Conservation (phyloP, 345 rosid species). For the Eucalyptus tenuipes region DNA sequence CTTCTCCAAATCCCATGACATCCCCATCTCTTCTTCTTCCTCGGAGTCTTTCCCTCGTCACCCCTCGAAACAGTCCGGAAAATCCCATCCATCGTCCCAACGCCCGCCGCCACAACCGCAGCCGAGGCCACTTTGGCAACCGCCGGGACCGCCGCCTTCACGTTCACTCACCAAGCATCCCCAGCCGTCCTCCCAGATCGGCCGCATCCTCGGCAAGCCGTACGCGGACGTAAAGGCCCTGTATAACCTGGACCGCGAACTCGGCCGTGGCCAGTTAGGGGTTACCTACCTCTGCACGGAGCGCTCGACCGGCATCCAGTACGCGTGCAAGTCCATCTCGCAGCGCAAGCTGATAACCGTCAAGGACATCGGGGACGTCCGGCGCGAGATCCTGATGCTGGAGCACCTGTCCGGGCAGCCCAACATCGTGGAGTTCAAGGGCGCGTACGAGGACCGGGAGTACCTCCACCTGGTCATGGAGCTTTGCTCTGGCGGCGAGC, state of each 20-base stretch:
- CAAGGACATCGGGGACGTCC: slow-evolving; percentile 51
- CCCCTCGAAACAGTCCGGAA: slow-evolving; percentile 10
- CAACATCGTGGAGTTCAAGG: slow-evolving; percentile 74
- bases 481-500: slow-evolving; percentile 93
- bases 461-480: slow-evolving; percentile 76
- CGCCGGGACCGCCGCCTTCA: background rate
- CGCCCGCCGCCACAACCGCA: background rate
- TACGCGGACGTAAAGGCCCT: slow-evolving; percentile 37
- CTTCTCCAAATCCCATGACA: slow-evolving; percentile 18
- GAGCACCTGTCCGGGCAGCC: slow-evolving; percentile 88
- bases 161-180: background rate
- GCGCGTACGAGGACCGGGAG: slow-evolving; percentile 62
- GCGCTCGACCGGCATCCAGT: slow-evolving; percentile 42
- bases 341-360: slow-evolving; percentile 34
- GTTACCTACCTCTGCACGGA: slow-evolving; percentile 62
- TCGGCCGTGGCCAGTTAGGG: slow-evolving; percentile 85
- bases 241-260: slow-evolving; percentile 50
- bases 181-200: slow-evolving; percentile 4
- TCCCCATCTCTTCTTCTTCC: slow-evolving; percentile 46
- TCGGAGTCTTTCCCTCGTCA: slow-evolving; percentile 17
- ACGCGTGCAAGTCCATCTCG: slow-evolving; percentile 84
- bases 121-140: background rate
- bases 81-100: background rate
- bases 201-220: slow-evolving; percentile 43
- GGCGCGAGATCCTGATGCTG: slow-evolving; percentile 64